These are phyloP conservation scores for Sugiyamaella qingdaonensis DNA, from an alignment of 805 yeast species.

Conservation along the genomic window DNA sequence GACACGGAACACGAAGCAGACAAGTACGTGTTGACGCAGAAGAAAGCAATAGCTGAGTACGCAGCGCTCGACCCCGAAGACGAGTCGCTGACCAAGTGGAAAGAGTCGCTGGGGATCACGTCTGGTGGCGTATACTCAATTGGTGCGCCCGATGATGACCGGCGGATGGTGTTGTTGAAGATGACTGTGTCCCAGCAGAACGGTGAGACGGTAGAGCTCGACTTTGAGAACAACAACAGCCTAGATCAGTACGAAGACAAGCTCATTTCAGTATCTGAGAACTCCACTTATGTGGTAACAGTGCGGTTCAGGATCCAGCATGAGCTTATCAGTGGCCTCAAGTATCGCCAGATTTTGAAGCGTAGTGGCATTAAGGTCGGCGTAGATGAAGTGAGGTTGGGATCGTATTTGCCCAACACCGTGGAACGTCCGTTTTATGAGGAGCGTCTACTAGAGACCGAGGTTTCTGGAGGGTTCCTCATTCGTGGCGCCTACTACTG, in stretches of 20 bases:
- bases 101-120: constrained; percentile 70
- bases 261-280: constrained; percentile 74
- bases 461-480: constrained; percentile 86
- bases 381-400: constrained; percentile 80
- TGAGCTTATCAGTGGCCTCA: constrained; percentile 85
- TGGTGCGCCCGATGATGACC: constrained; percentile 61
- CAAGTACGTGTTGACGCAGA: constrained; percentile 51
- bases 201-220: constrained; percentile 59
- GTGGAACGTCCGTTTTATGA: constrained; percentile 72
- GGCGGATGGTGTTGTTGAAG: constrained; percentile 75
- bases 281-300: constrained; percentile 63
- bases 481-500: constrained; percentile 87
- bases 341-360: constrained; percentile 77
- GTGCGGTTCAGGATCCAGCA: constrained; percentile 83
- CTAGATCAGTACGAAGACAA: constrained; percentile 56
- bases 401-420: constrained; percentile 88
- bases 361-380: constrained; percentile 86
- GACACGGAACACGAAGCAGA: constrained; percentile 8
- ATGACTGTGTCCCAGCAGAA: constrained; percentile 71
- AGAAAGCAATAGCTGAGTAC: constrained; percentile 82
- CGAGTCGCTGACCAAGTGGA: constrained; percentile 88
- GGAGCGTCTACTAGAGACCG: constrained; percentile 56
- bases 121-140: constrained; percentile 54
- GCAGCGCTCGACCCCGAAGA: constrained; percentile 82
- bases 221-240: constrained; percentile 59